phyloP scores from a whole-genome alignment of 371 early-diverging fungal genomes.

The Zancudomyces culisetae region DNA sequence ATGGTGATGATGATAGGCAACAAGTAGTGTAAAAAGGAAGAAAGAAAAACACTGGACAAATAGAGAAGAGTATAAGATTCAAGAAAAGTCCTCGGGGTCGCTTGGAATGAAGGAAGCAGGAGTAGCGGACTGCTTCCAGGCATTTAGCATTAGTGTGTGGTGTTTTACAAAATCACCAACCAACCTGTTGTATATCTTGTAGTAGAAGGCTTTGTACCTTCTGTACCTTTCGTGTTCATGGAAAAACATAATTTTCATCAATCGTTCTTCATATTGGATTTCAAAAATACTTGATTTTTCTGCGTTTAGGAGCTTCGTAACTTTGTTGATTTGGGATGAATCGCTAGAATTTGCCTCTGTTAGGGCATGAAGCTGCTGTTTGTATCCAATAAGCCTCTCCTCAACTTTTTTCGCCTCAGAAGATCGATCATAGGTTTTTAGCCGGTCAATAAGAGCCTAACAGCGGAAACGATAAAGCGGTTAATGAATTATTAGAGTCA shows the following conservation, averaged over 20 bases:
- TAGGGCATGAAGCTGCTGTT: conserved; percentile 1
- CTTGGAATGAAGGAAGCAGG: conserved; percentile 18
- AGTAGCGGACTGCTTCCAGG: conserved; percentile 23
- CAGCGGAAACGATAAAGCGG: not conserved
- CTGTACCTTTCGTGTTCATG: conserved; percentile 22
- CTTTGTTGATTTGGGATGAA: not conserved
- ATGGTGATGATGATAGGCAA: not conserved
- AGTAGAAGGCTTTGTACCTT: conserved; percentile 21
- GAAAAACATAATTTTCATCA: conserved; percentile 23
- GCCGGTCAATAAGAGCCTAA: conserved; percentile 4
- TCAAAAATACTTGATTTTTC: conserved; percentile 7
- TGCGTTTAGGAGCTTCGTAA: not conserved
- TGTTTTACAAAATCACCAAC: conserved; percentile 24
- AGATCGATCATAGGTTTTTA: not conserved
- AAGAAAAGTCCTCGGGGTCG: conserved; percentile 15
- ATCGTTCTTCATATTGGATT: conserved; percentile 13
- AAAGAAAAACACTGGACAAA: not conserved
- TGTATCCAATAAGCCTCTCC: not conserved
- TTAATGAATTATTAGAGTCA: too few species aligned
- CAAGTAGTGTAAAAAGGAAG: not conserved
- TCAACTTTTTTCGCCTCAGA: not conserved
- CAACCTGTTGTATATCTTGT: conserved; percentile 15
- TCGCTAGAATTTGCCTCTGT: not conserved
- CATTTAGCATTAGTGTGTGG: conserved; percentile 21
- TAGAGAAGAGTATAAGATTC: not conserved